Evolutionary conservation across 495 filamentous ascomycete genomes (phyloP).

Genomic region (Penicillium coprophilum): DNA sequence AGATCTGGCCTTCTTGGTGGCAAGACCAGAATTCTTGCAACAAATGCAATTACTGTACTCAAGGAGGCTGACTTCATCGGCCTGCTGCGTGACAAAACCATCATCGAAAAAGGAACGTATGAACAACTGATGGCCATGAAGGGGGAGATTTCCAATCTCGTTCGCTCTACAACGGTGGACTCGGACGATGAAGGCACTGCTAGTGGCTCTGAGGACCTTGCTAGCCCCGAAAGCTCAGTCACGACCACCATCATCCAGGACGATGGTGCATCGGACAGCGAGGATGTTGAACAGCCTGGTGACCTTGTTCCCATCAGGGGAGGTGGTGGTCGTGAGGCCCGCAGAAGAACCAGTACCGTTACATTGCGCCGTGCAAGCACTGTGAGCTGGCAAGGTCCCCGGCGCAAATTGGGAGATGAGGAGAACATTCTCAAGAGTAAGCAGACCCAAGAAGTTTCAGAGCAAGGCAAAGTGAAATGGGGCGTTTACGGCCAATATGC

Average conservation of each 20-base stretch:
- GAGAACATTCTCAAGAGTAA: conserved; percentile 75
- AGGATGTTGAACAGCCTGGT: conserved; percentile 70
- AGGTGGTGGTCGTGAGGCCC: conserved; percentile 31
- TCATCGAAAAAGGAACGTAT: conserved; percentile 86
- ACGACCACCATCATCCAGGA: conserved; percentile 52
- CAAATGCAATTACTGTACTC: conserved; percentile 92
- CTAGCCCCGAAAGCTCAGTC: conserved; percentile 54
- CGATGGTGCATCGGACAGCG: conserved; percentile 57
- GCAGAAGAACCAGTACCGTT: conserved; percentile 63
- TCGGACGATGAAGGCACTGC: conserved; percentile 59
- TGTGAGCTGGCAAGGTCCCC: conserved; percentile 81
- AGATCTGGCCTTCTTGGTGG: conserved; percentile 74
- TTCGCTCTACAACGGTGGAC: conserved; percentile 71
- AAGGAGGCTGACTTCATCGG: conserved; percentile 84
- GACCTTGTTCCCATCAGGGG: conserved; percentile 69
- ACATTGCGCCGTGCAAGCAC: conserved; percentile 88
- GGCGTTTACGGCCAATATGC: conserved; percentile 85
- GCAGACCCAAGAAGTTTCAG: conserved; percentile 79
- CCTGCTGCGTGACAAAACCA: conserved; percentile 76
- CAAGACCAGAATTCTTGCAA: conserved; percentile 92
- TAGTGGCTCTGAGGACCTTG: conserved; percentile 53
- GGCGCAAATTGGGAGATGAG: conserved; percentile 80
- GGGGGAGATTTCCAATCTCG: conserved; percentile 81
- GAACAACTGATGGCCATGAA: conserved; percentile 90
- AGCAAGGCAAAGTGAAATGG: conserved; percentile 98